Base-by-base conservation (phyloP, 805 yeast genomes). In the Metschnikowia bowlesiae region DNA sequence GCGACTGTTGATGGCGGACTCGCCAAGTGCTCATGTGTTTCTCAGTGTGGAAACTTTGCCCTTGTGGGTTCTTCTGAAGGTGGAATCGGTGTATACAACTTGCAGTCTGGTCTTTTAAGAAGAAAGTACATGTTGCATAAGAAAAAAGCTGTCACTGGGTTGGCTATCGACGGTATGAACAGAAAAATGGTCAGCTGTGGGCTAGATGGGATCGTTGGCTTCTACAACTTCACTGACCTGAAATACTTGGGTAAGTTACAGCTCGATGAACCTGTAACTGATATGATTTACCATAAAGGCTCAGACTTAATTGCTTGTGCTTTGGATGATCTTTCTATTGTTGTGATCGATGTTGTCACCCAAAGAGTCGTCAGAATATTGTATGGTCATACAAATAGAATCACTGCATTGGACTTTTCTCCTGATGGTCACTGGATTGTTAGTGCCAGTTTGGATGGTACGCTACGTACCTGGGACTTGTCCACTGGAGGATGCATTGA, bases 401-500 rank as follows among this genome's bases (percentile, higher is more conserved):
- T 94, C 56, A 90, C 97, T 0, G 78, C 88, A 0, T 67, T 92
- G 65, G 97, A 89, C 65, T 92, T 94, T 63, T 84, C 96, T 3
- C 95, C 96, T 4, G 92, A 91, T 65, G 98, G 97, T 34, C 82
- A 97, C 65, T 94, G 98, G 97, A 71, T 94, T 34, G 83, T 94
- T 8, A 82, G 94, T 26, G 83, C 88, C 1, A 79, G 90, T 0
- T 73, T 90, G 53, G 99, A 94, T 64, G 78, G 88, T 2, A 90
- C 98, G 0, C 75, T 94, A 44, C 81, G 99, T 62, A 89, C 97
- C 0, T 94, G 98, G 98, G 98, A 94, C 66, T 78, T 94, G 52
- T 98, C 98, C 39, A 87, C 97, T 1, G 98, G 99, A 44, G 89
- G 91, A 1, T 92, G 98, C 67, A 89, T 94, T 50, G 99, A 94